Percentiles rank a stretch among this genome's conserved stretches.
Conservation (phyloP, 106 monocot species). For the Allium cepa region DNA sequence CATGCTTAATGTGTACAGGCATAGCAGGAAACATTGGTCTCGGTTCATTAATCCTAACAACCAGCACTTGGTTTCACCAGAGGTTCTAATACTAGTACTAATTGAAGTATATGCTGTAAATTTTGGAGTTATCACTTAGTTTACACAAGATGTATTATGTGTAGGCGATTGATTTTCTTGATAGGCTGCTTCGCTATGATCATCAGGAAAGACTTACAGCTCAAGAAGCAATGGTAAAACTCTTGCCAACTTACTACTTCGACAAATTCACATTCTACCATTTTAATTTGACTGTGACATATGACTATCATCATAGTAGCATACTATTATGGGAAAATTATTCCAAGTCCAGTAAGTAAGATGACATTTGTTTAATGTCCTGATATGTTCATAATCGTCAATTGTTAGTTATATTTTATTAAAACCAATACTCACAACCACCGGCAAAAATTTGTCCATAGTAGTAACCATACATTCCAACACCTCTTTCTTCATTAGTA, state of each 20-base stretch:
- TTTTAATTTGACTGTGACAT: not conserved
- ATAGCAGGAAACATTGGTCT: conserved; percentile 91
- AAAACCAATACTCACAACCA: too few relatives aligned
- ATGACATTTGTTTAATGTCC: too few relatives aligned
- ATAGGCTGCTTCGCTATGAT: conserved; percentile 87
- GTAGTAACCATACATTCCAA: too few relatives aligned
- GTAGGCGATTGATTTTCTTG: conserved; percentile 92
- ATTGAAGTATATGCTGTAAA: not conserved
- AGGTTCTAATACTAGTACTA: conserved; percentile 29
- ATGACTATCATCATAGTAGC: not conserved
- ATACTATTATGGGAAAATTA: not conserved
- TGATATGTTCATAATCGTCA: too few relatives aligned
- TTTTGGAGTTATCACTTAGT: not conserved
- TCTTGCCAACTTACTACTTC: not conserved
- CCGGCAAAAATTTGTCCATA: too few relatives aligned
- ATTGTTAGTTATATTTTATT: too few relatives aligned
- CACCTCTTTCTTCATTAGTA: too few relatives aligned
- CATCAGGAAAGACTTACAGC: conserved; percentile 89
- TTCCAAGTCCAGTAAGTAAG: too few relatives aligned
- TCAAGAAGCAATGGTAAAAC: conserved; percentile 76
- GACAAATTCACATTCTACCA: not conserved
- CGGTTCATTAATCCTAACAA: conserved; percentile 85
- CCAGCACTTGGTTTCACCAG: conserved; percentile 84
- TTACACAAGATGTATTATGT: not conserved
- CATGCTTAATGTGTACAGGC: conserved; percentile 33